phyloP scores from a whole-genome alignment of 73 alveolate genomes.

The Stentor coeruleus region DNA sequence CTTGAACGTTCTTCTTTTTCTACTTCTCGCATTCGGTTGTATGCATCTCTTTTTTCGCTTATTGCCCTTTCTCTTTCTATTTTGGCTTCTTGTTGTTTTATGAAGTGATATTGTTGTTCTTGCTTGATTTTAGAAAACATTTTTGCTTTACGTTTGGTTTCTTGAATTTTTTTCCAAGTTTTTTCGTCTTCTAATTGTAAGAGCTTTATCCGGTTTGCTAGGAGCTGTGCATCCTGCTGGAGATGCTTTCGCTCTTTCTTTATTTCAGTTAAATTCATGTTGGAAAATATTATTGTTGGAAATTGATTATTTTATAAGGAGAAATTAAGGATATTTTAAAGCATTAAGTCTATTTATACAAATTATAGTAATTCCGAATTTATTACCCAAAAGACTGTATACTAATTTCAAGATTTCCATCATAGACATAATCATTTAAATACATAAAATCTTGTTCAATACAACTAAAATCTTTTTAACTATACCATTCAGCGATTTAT shows the following conservation, averaged over 20 bases:
- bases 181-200: slow-evolving; percentile 46
- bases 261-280: background rate
- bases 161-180: slow-evolving; percentile 47
- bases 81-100: background rate
- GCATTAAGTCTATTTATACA: too few species aligned
- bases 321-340: too few species aligned
- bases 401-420: too few species aligned
- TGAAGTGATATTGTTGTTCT: slow-evolving; percentile 26
- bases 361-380: too few species aligned
- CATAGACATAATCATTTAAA: too few species aligned
- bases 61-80: background rate
- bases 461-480: too few species aligned
- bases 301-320: too few species aligned
- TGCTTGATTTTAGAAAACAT: slow-evolving; percentile 32
- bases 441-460: too few species aligned
- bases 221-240: slow-evolving; percentile 44
- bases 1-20: background rate
- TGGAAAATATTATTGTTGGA: too few species aligned
- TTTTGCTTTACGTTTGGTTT: slow-evolving; percentile 34
- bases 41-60: background rate
- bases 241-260: slow-evolving; percentile 32
- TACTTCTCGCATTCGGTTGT: background rate
- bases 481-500: too few species aligned
- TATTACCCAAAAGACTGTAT: too few species aligned
- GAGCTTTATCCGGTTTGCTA: slow-evolving; percentile 48